phyloP scores from a whole-genome alignment of 192 early-diverging fungal genomes.

The Coemansia sp. region DNA sequence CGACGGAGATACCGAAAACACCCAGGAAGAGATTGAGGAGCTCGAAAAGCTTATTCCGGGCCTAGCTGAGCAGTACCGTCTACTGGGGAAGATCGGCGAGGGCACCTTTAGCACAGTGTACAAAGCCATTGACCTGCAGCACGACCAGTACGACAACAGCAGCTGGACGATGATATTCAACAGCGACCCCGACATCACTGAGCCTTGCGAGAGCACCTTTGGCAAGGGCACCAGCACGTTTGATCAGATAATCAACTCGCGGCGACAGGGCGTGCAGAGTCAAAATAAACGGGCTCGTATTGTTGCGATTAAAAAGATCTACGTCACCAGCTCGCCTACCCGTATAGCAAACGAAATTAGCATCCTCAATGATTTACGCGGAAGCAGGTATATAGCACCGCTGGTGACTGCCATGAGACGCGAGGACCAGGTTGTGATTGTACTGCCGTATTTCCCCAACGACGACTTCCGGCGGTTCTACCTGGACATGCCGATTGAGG shows the following conservation, averaged over 20 bases:
- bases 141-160: conserved; percentile 68
- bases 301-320: conserved; percentile 87
- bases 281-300: conserved; percentile 30
- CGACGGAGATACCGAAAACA: conserved; percentile 23
- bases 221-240: not conserved
- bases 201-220: not conserved
- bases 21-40: conserved; percentile 59
- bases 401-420: conserved; percentile 76
- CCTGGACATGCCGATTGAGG: conserved; percentile 54
- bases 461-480: conserved; percentile 78
- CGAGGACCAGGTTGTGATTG: conserved; percentile 76
- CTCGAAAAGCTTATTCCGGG: conserved; percentile 57
- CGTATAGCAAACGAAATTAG: conserved; percentile 81
- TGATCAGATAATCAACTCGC: not conserved
- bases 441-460: conserved; percentile 82
- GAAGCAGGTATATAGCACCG: conserved; percentile 68
- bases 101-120: conserved; percentile 93
- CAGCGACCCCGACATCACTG: no score
- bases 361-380: conserved; percentile 69
- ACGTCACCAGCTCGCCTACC: conserved; percentile 71
- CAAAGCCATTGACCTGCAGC: conserved; percentile 76
- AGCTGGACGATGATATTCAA: conserved; percentile 56
- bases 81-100: conserved; percentile 80
- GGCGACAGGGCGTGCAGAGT: not conserved
- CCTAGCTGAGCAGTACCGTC: conserved; percentile 57